Evolutionary conservation across 2,329 filamentous ascomycete species (phyloP).

Genomic region (Diaporthe citri): DNA sequence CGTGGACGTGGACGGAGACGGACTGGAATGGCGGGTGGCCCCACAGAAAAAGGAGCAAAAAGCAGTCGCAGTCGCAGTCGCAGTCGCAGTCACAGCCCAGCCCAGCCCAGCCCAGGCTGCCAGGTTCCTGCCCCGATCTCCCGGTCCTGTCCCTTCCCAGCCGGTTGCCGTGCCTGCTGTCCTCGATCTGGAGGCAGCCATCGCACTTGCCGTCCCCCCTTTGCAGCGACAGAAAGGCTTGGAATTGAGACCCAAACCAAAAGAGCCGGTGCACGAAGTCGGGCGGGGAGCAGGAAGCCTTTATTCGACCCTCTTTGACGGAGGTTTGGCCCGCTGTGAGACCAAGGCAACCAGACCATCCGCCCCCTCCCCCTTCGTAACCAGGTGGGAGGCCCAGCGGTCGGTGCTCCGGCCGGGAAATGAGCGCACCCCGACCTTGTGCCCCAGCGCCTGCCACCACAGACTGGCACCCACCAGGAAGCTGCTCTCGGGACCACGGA

Average conservation of each 20-base stretch:
- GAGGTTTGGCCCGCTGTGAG: conserved; percentile 13
- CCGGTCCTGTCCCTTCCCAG: conserved; percentile 33
- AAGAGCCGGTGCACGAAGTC: neutral
- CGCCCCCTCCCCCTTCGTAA: neutral
- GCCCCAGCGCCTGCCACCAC: conserved; percentile 8
- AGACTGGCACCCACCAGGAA: conserved; percentile 18
- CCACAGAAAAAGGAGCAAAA: conserved; percentile 29
- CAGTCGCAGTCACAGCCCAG: conserved; percentile 17
- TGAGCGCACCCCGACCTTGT: conserved; percentile 15
- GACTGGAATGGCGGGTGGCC: conserved; percentile 27
- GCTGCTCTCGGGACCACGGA: conserved; percentile 37
- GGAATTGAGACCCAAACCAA: neutral
- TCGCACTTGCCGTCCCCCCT: conserved; percentile 5
- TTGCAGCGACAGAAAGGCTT: neutral
- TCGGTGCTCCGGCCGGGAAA: conserved; percentile 40
- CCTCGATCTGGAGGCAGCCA: conserved; percentile 34
- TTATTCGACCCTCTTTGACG: neutral
- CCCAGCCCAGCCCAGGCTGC: conserved; percentile 2
- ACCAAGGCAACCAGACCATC: neutral
- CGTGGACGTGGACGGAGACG: conserved; percentile 17
- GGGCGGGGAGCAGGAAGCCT: neutral
- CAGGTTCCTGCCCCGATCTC: conserved; percentile 32
- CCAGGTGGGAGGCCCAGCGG: conserved; percentile 5
- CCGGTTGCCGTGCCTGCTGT: conserved; percentile 39
- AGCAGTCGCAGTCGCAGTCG: neutral